Percentiles rank a stretch among this genome's conserved stretches.
Evolutionary conservation across 1,284 basidiomycete genomes (phyloP).

Genomic region (Heterobasidion annosum): DNA sequence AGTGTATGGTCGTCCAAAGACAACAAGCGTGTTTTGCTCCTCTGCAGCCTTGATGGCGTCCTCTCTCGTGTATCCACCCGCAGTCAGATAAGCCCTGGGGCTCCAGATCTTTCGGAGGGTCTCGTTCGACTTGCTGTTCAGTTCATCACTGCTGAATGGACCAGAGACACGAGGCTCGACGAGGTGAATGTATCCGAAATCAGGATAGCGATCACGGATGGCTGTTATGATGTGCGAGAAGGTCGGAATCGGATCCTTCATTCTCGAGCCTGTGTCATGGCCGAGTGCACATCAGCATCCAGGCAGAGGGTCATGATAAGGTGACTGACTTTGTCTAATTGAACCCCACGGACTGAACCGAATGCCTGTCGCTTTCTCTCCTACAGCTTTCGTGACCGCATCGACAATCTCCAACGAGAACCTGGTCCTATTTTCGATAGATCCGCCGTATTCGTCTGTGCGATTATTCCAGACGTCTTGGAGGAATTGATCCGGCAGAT

Average conservation of each 20-base stretch:
- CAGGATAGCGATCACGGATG: not conserved
- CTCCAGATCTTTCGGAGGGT: slow-evolving; percentile 24
- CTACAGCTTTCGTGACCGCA: not conserved
- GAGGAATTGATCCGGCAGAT: slow-evolving; percentile 15
- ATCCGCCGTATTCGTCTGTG: not conserved
- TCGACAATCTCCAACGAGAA: slow-evolving; percentile 5
- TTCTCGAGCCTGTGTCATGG: not conserved
- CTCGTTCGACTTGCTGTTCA: slow-evolving; percentile 17
- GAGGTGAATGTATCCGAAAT: slow-evolving; percentile 33
- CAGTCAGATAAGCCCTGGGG: slow-evolving; percentile 20
- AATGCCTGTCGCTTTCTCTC: not conserved
- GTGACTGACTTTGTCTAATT: not conserved
- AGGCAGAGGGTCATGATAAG: not conserved
- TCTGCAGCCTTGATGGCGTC: slow-evolving; percentile 17
- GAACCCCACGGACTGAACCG: not conserved
- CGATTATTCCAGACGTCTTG: slow-evolving; percentile 26
- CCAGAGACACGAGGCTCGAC: slow-evolving; percentile 24
- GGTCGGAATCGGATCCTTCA: not conserved
- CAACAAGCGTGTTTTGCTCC: slow-evolving; percentile 26
- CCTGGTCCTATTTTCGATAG: slow-evolving; percentile 2
- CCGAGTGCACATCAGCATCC: too few species aligned
- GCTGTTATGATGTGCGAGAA: not conserved
- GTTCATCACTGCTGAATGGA: slow-evolving; percentile 4
- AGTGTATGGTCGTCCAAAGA: slow-evolving; percentile 42
- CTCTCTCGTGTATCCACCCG: slow-evolving; percentile 25